Percentiles rank a stretch among this genome's conserved stretches.
These are phyloP conservation scores for Crucibulum laeve DNA, from an alignment of 768 basidiomycete species.

Conservation along the genomic window DNA sequence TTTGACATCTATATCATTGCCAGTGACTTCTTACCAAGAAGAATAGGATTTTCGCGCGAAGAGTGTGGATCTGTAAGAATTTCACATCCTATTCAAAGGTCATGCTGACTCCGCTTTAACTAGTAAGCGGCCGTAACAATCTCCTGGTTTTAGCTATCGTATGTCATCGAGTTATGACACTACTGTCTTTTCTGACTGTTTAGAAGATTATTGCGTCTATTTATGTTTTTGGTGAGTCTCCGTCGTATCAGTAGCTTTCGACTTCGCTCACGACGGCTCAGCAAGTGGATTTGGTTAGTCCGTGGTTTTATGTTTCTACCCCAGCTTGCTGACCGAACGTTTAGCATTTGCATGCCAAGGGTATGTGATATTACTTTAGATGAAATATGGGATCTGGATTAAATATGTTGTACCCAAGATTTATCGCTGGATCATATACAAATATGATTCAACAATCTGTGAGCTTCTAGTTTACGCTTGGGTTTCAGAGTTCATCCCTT, in stretches of 20 bases:
- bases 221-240: not conserved
- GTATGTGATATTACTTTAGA: too few relatives aligned
- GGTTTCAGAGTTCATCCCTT: not conserved
- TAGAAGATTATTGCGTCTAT: conserved; percentile 4
- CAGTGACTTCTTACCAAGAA: not conserved
- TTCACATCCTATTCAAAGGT: not conserved
- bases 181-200: not conserved
- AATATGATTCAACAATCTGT: conserved; percentile 15
- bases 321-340: too few relatives aligned
- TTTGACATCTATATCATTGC: not conserved
- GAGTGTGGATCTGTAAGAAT: conserved; percentile 3
- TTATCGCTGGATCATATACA: conserved; percentile 14
- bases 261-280: too few relatives aligned
- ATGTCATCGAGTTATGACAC: not conserved
- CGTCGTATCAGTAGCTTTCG: too few relatives aligned
- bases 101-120: not conserved
- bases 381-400: too few relatives aligned
- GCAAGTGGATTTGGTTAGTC: too few relatives aligned
- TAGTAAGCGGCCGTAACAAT: conserved; percentile 1
- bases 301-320: too few relatives aligned
- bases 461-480: conserved; percentile 1
- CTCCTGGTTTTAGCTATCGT: not conserved
- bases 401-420: conserved; percentile 3
- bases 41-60: conserved; percentile 2
- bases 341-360: too few relatives aligned